A percentile compares a stretch with the other conserved stretches of the same genome.
Conservation (phyloP, 257 asterid genomes). For the Plantago major region DNA sequence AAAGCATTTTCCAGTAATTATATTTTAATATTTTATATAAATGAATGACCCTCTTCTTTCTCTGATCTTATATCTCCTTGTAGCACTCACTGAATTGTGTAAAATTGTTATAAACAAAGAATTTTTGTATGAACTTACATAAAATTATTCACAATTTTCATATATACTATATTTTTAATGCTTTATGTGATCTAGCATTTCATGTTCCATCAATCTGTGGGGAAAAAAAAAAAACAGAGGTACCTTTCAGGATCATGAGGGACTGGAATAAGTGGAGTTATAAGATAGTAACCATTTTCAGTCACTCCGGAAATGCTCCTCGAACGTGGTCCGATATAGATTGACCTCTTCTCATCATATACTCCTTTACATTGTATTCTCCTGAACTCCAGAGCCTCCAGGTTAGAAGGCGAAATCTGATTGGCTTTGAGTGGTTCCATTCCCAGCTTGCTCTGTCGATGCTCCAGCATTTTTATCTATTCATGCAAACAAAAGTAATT, state of each 20-base stretch:
- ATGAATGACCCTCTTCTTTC: no score
- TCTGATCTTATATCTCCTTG: no score
- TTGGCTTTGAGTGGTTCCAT: conserved; percentile 60
- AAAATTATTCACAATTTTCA: no score
- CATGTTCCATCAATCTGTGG: no score
- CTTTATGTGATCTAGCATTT: no score
- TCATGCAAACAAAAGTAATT: conserved; percentile 9
- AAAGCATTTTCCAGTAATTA: no score
- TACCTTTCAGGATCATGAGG: conserved; percentile 66
- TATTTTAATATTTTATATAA: no score
- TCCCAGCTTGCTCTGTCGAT: conserved; percentile 59
- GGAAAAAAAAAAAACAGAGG: background rate
- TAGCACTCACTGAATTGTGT: no score
- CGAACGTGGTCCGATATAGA: conserved; percentile 88
- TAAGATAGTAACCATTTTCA: conserved; percentile 84
- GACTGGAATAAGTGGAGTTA: conserved; percentile 73
- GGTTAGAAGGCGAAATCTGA: conserved; percentile 35
- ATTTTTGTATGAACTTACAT: no score
- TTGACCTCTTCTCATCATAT: conserved; percentile 71
- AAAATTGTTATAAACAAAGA: no score
- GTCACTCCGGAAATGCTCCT: conserved; percentile 97
- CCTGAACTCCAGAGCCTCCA: conserved; percentile 68
- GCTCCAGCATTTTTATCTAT: conserved; percentile 74
- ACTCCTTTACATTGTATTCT: conserved; percentile 73
- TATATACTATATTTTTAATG: no score